These are phyloP conservation scores for Aspergillus persii DNA, from an alignment of 2,329 filamentous ascomycete genomes.

Conservation along the genomic window DNA sequence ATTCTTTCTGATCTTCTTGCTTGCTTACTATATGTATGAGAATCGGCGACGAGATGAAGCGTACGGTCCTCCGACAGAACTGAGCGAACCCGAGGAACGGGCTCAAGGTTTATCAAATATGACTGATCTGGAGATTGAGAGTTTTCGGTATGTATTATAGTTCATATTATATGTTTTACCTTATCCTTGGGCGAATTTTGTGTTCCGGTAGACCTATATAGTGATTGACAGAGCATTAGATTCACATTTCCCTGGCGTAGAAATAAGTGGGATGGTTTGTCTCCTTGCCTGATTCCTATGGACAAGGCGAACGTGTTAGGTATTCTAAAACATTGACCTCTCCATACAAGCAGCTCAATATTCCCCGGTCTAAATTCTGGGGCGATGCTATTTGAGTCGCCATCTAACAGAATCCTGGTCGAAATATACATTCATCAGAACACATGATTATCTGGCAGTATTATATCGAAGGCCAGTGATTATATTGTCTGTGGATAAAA, in stretches of 20 bases:
- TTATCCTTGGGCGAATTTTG: too few species aligned
- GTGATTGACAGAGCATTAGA: too few species aligned
- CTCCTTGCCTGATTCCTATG: too few species aligned
- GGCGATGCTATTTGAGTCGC: too few species aligned
- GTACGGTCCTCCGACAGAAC: constrained; percentile 24
- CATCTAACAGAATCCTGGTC: background rate
- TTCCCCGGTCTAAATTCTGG: too few species aligned
- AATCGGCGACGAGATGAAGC: constrained; percentile 29
- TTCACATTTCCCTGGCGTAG: too few species aligned
- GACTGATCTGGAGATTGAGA: constrained; percentile 35
- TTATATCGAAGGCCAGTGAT: background rate
- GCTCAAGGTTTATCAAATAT: constrained; percentile 33
- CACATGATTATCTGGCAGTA: background rate
- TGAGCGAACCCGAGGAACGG: constrained; percentile 27
- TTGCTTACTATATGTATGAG: constrained; percentile 30
- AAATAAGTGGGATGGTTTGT: too few species aligned
- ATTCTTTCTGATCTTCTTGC: constrained; percentile 30
- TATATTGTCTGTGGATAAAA: background rate
- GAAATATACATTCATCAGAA: background rate
- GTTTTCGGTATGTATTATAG: constrained; percentile 35
- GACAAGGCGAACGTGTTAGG: too few species aligned
- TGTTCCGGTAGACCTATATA: too few species aligned
- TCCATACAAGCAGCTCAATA: too few species aligned
- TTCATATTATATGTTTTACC: too few species aligned
- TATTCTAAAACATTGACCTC: too few species aligned